These are phyloP conservation scores for Neonectria magnoliae DNA, from an alignment of 2,329 filamentous ascomycete genomes.

Conservation along the genomic window DNA sequence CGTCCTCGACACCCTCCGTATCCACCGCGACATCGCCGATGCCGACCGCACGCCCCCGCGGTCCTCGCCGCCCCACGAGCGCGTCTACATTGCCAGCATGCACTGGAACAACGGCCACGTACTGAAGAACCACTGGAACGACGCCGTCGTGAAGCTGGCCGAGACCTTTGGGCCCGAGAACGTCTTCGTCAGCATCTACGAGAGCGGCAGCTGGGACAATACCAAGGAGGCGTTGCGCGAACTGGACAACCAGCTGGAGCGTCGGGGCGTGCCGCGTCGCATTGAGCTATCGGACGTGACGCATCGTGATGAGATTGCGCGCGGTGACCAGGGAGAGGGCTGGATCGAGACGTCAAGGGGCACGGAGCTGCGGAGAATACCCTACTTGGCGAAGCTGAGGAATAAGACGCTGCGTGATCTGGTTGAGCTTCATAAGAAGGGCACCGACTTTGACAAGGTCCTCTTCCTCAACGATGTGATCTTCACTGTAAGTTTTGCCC, in stretches of 20 bases:
- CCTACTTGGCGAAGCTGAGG: constrained; percentile 71
- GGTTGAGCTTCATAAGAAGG: constrained; percentile 58
- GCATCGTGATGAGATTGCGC: constrained; percentile 65
- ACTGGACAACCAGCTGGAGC: constrained; percentile 64
- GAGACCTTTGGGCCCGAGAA: constrained; percentile 68
- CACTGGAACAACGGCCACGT: constrained; percentile 74
- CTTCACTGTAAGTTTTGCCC: constrained; percentile 59
- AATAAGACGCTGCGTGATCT: constrained; percentile 72
- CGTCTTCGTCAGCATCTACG: constrained; percentile 73
- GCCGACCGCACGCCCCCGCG: constrained; percentile 39
- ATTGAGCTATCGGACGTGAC: constrained; percentile 68
- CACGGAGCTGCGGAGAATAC: constrained; percentile 71
- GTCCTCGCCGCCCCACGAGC: constrained; percentile 46
- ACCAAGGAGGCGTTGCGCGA: constrained; percentile 69
- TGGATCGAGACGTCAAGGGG: constrained; percentile 71
- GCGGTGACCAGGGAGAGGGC: constrained; percentile 57
- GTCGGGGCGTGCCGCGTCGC: constrained; percentile 61
- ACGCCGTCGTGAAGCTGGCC: constrained; percentile 66
- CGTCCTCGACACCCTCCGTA: constrained; percentile 52
- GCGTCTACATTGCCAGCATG: constrained; percentile 74
- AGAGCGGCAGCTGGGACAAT: constrained; percentile 76
- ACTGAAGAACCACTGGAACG: constrained; percentile 70
- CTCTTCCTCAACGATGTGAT: constrained; percentile 73
- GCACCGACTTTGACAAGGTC: constrained; percentile 65
- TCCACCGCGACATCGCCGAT: constrained; percentile 47